A percentile compares a stretch with the other conserved stretches of the same genome.
These are phyloP conservation scores for Pholiota conissans DNA, from an alignment of 768 basidiomycete genomes.

Conservation along the genomic window DNA sequence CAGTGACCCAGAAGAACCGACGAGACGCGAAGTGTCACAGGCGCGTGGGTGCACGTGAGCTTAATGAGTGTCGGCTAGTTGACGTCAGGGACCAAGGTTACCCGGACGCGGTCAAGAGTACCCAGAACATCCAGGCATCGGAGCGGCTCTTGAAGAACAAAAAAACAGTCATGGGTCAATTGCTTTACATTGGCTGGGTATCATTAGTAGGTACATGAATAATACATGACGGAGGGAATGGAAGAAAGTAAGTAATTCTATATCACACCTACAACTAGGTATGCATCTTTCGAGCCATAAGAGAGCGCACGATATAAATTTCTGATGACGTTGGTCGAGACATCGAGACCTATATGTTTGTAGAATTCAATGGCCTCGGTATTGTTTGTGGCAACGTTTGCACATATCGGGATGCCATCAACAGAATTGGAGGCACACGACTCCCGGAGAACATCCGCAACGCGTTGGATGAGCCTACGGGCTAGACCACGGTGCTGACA, in stretches of 20 bases:
- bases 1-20: background rate
- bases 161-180: background rate
- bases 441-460: slow-evolving; percentile 28
- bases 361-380: slow-evolving; percentile 41
- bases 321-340: slow-evolving; percentile 31
- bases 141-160: background rate
- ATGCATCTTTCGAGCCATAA: slow-evolving; percentile 40
- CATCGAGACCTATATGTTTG: slow-evolving; percentile 39
- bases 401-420: slow-evolving; percentile 33
- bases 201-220: background rate
- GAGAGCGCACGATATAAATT: slow-evolving; percentile 39
- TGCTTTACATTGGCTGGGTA: background rate
- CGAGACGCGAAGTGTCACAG: slow-evolving; percentile 22
- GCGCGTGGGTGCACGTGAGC: slow-evolving; percentile 23
- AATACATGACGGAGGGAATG: background rate
- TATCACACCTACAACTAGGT: slow-evolving; percentile 38
- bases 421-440: slow-evolving; percentile 21
- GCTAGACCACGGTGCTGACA: slow-evolving; percentile 45
- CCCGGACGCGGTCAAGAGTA: background rate
- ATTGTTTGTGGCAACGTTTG: slow-evolving; percentile 48
- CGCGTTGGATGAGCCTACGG: slow-evolving; percentile 37
- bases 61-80: slow-evolving; percentile 9
- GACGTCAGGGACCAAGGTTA: background rate
- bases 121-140: background rate
- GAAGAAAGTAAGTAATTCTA: slow-evolving; percentile 2